A percentile compares a stretch with the other conserved stretches of the same genome.
These are phyloP conservation scores for Colletotrichum salicis DNA, from an alignment of 2,329 filamentous ascomycete genomes.

Conservation along the genomic window DNA sequence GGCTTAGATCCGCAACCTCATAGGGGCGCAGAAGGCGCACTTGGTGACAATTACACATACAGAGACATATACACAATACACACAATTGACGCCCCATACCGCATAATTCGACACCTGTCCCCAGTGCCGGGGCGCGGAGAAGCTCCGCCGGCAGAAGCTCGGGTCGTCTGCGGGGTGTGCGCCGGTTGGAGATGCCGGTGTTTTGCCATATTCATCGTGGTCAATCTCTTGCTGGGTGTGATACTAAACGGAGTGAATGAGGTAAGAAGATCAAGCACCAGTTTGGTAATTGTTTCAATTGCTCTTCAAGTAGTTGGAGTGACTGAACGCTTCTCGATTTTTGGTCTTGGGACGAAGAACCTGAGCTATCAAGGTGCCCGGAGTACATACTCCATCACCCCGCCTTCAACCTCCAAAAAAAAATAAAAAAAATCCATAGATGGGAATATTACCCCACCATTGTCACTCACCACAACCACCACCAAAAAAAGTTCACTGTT, in stretches of 20 bases:
- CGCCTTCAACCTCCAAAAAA: constrained; percentile 20
- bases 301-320: background rate
- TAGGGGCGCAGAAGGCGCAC: too few relatives aligned
- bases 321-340: background rate
- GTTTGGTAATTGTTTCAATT: background rate
- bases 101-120: too few relatives aligned
- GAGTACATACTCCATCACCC: background rate
- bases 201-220: background rate
- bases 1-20: too few relatives aligned
- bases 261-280: too few relatives aligned
- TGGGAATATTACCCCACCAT: constrained; percentile 28
- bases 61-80: too few relatives aligned
- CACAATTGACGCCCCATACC: too few relatives aligned
- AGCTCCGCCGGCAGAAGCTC: constrained; percentile 3
- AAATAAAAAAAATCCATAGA: constrained; percentile 22
- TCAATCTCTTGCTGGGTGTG: background rate
- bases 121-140: background rate
- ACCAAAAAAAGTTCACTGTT: constrained; percentile 4
- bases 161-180: background rate
- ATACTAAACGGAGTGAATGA: background rate
- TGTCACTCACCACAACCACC: background rate
- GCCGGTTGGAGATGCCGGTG: background rate
- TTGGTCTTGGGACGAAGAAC: background rate
- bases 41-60: too few relatives aligned
- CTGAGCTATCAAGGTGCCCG: background rate